Percentiles rank a stretch among this genome's conserved stretches.
These are phyloP conservation scores for Euphorbia pulcherrima DNA, from an alignment of 345 rosid genomes.

Conservation along the genomic window DNA sequence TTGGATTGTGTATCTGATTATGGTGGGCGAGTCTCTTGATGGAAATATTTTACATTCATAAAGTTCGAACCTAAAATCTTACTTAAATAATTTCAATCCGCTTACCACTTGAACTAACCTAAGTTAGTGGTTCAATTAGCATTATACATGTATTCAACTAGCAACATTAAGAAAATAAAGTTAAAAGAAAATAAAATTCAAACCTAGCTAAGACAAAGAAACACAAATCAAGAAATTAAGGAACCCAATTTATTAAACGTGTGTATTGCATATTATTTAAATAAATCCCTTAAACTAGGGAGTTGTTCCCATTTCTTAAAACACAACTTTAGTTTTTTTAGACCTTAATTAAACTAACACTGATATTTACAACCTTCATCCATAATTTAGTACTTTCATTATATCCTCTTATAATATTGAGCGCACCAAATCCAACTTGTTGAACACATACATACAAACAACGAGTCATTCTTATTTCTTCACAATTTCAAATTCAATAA, in stretches of 20 bases:
- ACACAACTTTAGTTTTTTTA: not conserved
- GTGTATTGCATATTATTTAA: not conserved
- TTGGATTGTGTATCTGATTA: too few species aligned
- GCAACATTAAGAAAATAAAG: not conserved
- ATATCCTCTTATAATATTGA: not conserved
- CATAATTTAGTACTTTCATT: not conserved
- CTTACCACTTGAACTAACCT: too few species aligned
- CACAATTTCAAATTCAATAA: not conserved
- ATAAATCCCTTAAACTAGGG: not conserved
- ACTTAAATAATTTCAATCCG: too few species aligned
- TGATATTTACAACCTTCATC: not conserved
- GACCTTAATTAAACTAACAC: not conserved
- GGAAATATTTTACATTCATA: too few species aligned
- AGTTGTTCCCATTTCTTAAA: not conserved
- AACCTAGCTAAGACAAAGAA: not conserved
- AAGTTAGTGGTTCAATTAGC: not conserved
- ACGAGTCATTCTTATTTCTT: not conserved
- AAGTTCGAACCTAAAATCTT: too few species aligned
- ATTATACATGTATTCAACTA: not conserved
- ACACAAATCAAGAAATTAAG: conserved; percentile 12
- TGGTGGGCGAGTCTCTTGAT: too few species aligned
- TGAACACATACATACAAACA: not conserved
- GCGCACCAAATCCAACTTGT: not conserved
- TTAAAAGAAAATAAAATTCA: not conserved
- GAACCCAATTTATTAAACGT: not conserved